A percentile compares a stretch with the other conserved stretches of the same genome.
Evolutionary conservation across 1,139 yeast species (phyloP).

Genomic region (Suhomyces taliae): DNA sequence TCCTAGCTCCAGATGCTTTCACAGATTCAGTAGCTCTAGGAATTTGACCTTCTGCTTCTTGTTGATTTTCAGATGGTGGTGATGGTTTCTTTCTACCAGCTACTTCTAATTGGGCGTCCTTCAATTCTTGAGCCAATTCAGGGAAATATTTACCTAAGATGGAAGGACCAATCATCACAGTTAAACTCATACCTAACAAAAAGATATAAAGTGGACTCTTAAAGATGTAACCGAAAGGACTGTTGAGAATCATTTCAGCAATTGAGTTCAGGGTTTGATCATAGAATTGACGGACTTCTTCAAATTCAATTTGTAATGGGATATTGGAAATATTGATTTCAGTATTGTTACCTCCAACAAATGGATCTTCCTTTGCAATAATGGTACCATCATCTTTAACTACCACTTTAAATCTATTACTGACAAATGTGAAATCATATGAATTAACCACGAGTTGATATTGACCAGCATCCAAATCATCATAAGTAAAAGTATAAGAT

Average conservation of each 20-base stretch:
- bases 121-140: conserved; percentile 37
- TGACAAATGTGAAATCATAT: conserved; percentile 35
- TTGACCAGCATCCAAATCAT: conserved; percentile 29
- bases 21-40: neutral
- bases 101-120: conserved; percentile 23
- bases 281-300: conserved; percentile 33
- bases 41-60: neutral
- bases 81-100: neutral
- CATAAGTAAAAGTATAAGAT: conserved; percentile 27
- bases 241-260: conserved; percentile 33
- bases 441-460: conserved; percentile 38
- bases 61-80: neutral
- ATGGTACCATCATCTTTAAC: conserved; percentile 18
- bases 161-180: conserved; percentile 38
- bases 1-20: conserved; percentile 8
- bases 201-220: conserved; percentile 37
- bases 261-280: conserved; percentile 36
- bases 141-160: conserved; percentile 34
- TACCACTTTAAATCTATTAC: conserved; percentile 28
- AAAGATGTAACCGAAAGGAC: conserved; percentile 48
- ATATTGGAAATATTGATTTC: conserved; percentile 15
- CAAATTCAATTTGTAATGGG: conserved; percentile 27
- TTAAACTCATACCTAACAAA: conserved; percentile 29
- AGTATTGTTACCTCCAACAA: conserved; percentile 20
- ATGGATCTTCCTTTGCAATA: conserved; percentile 23